Evolutionary conservation across 345 rosid genomes (phyloP).

Genomic region (Bruguiera gymnorhiza): DNA sequence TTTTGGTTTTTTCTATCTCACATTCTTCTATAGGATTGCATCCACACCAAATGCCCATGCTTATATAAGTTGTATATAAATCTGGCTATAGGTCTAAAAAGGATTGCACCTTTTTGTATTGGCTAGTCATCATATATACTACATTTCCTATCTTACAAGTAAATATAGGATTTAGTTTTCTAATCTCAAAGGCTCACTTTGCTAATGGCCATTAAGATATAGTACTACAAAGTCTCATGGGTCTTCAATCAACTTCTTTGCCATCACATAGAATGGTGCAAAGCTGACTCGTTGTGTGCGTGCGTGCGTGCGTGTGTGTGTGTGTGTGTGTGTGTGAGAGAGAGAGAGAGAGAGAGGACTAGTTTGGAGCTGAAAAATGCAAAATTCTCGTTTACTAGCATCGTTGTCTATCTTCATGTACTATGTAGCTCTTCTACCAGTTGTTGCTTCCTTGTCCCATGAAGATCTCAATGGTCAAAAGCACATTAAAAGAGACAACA

Average conservation of each 20-base stretch:
- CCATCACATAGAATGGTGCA: conserved; percentile 11
- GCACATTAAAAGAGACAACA: conserved; percentile 10
- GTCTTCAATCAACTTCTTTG: background rate
- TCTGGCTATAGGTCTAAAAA: background rate
- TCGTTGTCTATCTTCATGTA: conserved; percentile 11
- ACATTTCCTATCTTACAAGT: conserved; percentile 30
- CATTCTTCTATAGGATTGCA: conserved; percentile 16
- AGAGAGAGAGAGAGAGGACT: background rate
- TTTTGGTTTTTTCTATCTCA: background rate
- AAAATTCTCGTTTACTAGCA: conserved; percentile 8
- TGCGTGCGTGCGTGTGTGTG: background rate
- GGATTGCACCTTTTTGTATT: conserved; percentile 16
- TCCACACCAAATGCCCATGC: conserved; percentile 17
- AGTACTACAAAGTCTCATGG: background rate
- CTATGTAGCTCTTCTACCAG: conserved; percentile 22
- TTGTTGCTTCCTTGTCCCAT: conserved; percentile 29
- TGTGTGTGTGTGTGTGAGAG: background rate
- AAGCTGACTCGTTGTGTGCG: background rate
- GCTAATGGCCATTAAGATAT: conserved; percentile 11
- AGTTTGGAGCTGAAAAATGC: conserved; percentile 24
- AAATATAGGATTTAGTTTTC: conserved; percentile 17
- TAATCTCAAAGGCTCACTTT: conserved; percentile 6
- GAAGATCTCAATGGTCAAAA: conserved; percentile 22
- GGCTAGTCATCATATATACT: conserved; percentile 17
- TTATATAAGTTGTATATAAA: background rate